Percentiles rank a stretch among this genome's conserved stretches.
phyloP scores from a whole-genome alignment of 805 yeast genomes.

The Kodamaea sagamina region DNA sequence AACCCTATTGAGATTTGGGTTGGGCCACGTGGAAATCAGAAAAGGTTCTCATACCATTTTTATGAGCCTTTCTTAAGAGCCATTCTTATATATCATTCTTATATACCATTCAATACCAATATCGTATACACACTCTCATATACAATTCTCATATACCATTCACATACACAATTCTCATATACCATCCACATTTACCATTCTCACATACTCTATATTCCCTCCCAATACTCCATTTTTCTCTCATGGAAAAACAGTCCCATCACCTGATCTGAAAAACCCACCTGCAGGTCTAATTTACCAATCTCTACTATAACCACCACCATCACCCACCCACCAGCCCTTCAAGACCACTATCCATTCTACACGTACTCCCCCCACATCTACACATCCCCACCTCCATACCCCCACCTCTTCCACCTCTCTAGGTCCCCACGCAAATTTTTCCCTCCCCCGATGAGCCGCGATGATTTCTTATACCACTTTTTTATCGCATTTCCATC shows the following conservation, averaged over 20 bases:
- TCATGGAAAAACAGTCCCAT: no score
- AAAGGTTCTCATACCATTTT: background rate
- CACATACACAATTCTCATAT: no score
- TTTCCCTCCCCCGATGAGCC: conserved; percentile 6
- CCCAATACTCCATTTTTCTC: no score
- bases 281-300: background rate
- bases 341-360: no score
- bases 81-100: no score
- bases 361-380: no score
- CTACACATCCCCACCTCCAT: no score
- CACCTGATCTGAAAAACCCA: background rate
- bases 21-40: no score
- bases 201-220: no score
- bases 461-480: conserved; percentile 6
- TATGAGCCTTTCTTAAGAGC: no score
- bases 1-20: no score
- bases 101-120: no score
- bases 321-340: background rate
- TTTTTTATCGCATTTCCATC: conserved; percentile 9
- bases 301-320: background rate
- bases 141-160: background rate
- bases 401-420: background rate
- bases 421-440: background rate
- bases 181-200: background rate
- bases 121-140: background rate